Evolutionary conservation across 140 eudicot genomes (phyloP), one percentile per base, ranked within the genome.

Genomic region (Flaveria floridana): DNA sequence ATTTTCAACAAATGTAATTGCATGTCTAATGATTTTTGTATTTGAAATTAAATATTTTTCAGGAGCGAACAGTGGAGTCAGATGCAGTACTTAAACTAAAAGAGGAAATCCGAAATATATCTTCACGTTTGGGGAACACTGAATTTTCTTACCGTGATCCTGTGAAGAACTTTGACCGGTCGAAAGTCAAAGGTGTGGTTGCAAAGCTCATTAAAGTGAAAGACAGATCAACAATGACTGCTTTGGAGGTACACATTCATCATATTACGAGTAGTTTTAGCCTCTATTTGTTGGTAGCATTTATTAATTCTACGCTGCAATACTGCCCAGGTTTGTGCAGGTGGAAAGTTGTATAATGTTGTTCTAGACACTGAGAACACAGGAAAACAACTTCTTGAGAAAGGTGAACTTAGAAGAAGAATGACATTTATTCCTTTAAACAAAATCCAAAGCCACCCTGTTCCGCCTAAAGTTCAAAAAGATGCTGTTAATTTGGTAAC

Each of bases 161-260:
- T 15, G 85, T 76, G 79, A 91, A 74, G 85, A 95, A 91, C 84
- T 95, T 95, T 80, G 92, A 95, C 82, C 76, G 91, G 82, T 89
- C 95, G 2, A 88, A 77, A 76, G 99, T 95, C 67, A 95, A 95
- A 87, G 99, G 99, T 7, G 99, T 95, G 79, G 96, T 95, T 65
- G 99, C 99, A 63, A 91, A 85, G 80, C 99, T 95, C 78, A 91
- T 95, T 53, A 91, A 85, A 89, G 97, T 95, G 74, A 95, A 95
- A 81, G 99, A 95, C 80, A 79, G 78, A 78, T 81, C 96, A 2
- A 76, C 96, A 34, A 81, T 89, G 92, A 88, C 90, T 74, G 99
- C 99, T 57, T 76, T 95, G 65, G 99, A 95, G 99, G 98, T 93
- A 6, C 16, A 68, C 44, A 71, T 67, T 21, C 50, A 53, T 78